Evolutionary conservation across 768 basidiomycete species (phyloP).

Genomic region (Fistulinella prunicolor): DNA sequence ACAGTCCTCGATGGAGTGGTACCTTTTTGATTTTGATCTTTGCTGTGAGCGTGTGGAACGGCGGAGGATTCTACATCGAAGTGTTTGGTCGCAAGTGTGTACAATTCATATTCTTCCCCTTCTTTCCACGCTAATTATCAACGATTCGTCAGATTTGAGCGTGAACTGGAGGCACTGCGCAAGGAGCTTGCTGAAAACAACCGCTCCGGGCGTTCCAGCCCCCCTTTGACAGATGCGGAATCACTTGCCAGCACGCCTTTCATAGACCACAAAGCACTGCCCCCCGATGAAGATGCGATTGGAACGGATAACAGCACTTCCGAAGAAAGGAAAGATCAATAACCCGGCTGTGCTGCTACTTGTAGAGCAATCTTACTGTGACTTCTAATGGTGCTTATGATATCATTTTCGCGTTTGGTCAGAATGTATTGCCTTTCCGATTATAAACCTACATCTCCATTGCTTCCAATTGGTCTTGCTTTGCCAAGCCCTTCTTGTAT

Average conservation of each 20-base stretch:
- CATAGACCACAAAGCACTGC: conserved; percentile 22
- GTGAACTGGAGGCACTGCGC: conserved; percentile 84
- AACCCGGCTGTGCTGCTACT: conserved; percentile 3
- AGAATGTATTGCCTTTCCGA: conserved; percentile 13
- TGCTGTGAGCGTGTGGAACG: conserved; percentile 91
- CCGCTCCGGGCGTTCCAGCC: conserved; percentile 54
- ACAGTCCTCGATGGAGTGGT: conserved; percentile 74
- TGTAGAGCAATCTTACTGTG: conserved; percentile 6
- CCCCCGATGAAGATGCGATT: conserved; percentile 17
- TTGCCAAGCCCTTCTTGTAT: too few species aligned
- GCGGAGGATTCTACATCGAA: conserved; percentile 93
- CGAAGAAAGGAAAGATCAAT: conserved; percentile 32
- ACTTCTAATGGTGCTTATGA: conserved; percentile 18
- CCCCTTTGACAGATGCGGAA: conserved; percentile 44
- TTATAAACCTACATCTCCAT: background rate
- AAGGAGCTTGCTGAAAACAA: conserved; percentile 82
- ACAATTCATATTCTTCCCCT: conserved; percentile 1
- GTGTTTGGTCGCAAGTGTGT: conserved; percentile 95
- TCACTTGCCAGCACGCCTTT: conserved; percentile 37
- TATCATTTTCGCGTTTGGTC: conserved; percentile 8
- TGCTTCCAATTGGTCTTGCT: background rate
- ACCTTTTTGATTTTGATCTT: conserved; percentile 79
- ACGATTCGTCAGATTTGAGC: conserved; percentile 66
- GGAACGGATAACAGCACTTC: conserved; percentile 8
- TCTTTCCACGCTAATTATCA: conserved; percentile 5